These are phyloP conservation scores for Canna indica DNA, from an alignment of 176 grass and related monocot genomes.

Conservation along the genomic window DNA sequence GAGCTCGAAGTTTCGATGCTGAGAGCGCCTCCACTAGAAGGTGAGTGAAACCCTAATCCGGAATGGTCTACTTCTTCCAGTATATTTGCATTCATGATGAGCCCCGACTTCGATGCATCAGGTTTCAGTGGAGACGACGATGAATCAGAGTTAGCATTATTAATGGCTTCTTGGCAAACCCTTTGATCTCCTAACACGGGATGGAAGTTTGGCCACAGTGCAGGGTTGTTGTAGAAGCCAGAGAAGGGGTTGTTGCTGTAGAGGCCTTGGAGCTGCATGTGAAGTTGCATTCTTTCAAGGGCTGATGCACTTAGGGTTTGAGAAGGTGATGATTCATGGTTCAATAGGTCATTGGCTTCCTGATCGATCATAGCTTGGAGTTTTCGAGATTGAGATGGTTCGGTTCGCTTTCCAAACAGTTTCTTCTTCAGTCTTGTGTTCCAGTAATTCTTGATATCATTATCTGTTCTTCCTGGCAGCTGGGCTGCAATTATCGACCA, in stretches of 20 bases:
- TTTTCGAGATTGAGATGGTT: conserved; percentile 14
- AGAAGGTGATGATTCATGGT: neutral
- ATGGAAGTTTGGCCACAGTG: conserved; percentile 27
- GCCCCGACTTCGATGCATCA: too few relatives aligned
- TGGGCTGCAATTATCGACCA: conserved; percentile 97
- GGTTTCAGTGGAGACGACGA: too few relatives aligned
- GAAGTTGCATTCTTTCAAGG: conserved; percentile 79
- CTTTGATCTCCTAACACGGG: neutral
- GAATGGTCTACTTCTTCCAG: conserved; percentile 4
- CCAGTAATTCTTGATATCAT: conserved; percentile 98
- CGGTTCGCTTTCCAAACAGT: conserved; percentile 57
- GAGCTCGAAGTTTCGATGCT: conserved; percentile 23
- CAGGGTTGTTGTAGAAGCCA: conserved; percentile 30
- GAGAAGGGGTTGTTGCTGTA: conserved; percentile 24
- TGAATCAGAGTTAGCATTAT: conserved; percentile 7
- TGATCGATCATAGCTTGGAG: neutral
- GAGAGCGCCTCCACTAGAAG: conserved; percentile 21
- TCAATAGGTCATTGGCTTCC: too few relatives aligned
- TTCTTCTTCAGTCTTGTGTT: conserved; percentile 95
- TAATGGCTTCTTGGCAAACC: conserved; percentile 20
- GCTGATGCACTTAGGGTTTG: conserved; percentile 57
- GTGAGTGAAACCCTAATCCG: conserved; percentile 30
- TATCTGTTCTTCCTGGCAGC: conserved; percentile 87
- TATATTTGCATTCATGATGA: neutral
- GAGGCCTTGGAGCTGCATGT: conserved; percentile 67